A percentile compares a stretch with the other conserved stretches of the same genome.
Conservation (phyloP, 495 filamentous ascomycete species). For the Hamigera avellanea region DNA sequence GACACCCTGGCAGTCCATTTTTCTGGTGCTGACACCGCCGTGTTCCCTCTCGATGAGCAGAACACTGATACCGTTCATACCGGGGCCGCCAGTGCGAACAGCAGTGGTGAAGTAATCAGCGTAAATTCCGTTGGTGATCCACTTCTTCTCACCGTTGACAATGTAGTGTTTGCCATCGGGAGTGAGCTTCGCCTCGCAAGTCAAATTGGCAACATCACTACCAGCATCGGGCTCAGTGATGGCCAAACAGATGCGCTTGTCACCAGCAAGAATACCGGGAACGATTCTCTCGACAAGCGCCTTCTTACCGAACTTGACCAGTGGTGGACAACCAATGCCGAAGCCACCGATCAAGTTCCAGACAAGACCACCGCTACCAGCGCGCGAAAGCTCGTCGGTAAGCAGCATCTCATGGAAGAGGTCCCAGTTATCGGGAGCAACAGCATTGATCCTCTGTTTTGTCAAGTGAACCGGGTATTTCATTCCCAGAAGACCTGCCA, state of each 20-base stretch:
- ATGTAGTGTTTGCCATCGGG: slow-evolving; percentile 98
- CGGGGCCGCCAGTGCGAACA: slow-evolving; percentile 73
- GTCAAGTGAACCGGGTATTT: slow-evolving; percentile 65
- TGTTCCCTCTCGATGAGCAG: slow-evolving; percentile 76
- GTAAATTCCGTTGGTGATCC: slow-evolving; percentile 98
- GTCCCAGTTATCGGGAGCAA: slow-evolving; percentile 86
- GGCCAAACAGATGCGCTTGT: slow-evolving; percentile 90
- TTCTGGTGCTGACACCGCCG: slow-evolving; percentile 78
- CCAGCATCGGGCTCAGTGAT: slow-evolving; percentile 78
- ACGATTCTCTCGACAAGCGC: slow-evolving; percentile 70
- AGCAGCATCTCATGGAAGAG: slow-evolving; percentile 93
- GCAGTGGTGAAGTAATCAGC: slow-evolving; percentile 95
- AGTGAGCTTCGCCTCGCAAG: slow-evolving; percentile 85
- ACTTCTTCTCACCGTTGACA: slow-evolving; percentile 99
- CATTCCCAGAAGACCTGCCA: slow-evolving; percentile 78
- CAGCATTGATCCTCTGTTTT: slow-evolving; percentile 56
- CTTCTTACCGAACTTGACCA: slow-evolving; percentile 90
- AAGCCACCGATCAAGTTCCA: slow-evolving; percentile 96
- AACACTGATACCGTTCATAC: slow-evolving; percentile 85
- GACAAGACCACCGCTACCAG: slow-evolving; percentile 86
- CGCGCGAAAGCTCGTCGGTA: slow-evolving; percentile 85
- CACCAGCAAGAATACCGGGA: slow-evolving; percentile 76
- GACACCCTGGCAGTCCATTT: slow-evolving; percentile 98
- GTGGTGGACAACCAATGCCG: slow-evolving; percentile 83
- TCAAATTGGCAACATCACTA: slow-evolving; percentile 86